phyloP scores from a whole-genome alignment of 441 rosid genomes.

The Populus tomentosa region DNA sequence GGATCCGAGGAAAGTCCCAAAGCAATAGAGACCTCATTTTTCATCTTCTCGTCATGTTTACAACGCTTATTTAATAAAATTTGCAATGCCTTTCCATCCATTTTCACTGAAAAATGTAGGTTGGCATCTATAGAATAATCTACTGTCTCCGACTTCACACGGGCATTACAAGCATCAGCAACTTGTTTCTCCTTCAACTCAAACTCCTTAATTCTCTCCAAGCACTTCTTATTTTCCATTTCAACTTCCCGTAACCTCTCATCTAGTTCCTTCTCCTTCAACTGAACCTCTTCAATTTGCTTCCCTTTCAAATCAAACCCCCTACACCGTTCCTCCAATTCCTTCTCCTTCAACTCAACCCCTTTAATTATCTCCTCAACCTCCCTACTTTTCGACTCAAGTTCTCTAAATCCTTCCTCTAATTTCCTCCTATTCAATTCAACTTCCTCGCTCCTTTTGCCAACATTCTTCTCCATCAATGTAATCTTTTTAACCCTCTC shows the following conservation, averaged over 20 bases:
- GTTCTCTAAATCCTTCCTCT: background rate
- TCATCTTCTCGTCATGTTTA: constrained; percentile 11
- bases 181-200: constrained; percentile 2
- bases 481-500: background rate
- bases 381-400: background rate
- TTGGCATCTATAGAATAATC: background rate
- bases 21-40: constrained; percentile 4
- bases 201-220: background rate
- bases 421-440: background rate
- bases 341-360: constrained; percentile 4
- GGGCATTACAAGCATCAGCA: background rate
- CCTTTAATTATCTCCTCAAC: background rate
- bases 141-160: constrained; percentile 11
- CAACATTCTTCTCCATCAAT: background rate
- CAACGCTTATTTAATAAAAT: constrained; percentile 13
- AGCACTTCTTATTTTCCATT: background rate
- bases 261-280: background rate
- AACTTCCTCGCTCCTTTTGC: background rate
- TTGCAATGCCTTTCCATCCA: constrained; percentile 19
- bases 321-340: background rate
- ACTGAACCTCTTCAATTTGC: background rate
- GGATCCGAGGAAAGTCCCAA: constrained; percentile 20
- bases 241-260: background rate
- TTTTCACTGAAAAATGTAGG: background rate
- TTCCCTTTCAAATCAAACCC: background rate